A percentile compares a stretch with the other conserved stretches of the same genome.
Evolutionary conservation across 2,329 filamentous ascomycete genomes (phyloP).

Genomic region (Fusarium palustre): DNA sequence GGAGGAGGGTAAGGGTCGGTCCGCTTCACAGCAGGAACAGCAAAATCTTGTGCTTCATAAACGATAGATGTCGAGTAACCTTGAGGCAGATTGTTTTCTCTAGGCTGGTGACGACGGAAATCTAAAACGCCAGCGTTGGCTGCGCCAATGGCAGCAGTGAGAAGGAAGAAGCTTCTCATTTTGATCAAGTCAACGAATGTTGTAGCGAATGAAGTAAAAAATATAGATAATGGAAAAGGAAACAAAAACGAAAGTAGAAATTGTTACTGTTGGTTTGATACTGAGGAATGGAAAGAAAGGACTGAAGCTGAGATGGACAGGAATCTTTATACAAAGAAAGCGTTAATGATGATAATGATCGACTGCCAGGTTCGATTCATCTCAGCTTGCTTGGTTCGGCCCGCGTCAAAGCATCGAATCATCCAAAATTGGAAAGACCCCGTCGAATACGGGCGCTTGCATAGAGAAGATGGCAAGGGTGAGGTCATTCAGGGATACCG

Average conservation of each 20-base stretch:
- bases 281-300: neutral
- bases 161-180: conserved; percentile 34
- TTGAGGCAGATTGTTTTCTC: conserved; percentile 12
- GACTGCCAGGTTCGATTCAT: neutral
- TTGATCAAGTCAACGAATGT: conserved; percentile 27
- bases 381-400: neutral
- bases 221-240: neutral
- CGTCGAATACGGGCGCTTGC: conserved; percentile 34
- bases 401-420: conserved; percentile 6
- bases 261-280: conserved; percentile 10
- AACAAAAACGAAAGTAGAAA: conserved; percentile 27
- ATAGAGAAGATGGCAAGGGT: conserved; percentile 27
- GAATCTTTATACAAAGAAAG: conserved; percentile 26
- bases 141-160: conserved; percentile 28
- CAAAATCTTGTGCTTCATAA: neutral
- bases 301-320: conserved; percentile 7
- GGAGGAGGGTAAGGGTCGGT: neutral
- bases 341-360: neutral
- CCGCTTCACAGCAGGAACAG: neutral
- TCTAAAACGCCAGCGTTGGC: conserved; percentile 31
- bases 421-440: conserved; percentile 19
- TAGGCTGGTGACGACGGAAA: conserved; percentile 10
- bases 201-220: conserved; percentile 26
- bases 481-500: conserved; percentile 23
- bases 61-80: neutral